Evolutionary conservation across 306 rosid genomes (phyloP), one percentile per base, ranked within the genome.

Genomic region (Acacia melanoxylon): DNA sequence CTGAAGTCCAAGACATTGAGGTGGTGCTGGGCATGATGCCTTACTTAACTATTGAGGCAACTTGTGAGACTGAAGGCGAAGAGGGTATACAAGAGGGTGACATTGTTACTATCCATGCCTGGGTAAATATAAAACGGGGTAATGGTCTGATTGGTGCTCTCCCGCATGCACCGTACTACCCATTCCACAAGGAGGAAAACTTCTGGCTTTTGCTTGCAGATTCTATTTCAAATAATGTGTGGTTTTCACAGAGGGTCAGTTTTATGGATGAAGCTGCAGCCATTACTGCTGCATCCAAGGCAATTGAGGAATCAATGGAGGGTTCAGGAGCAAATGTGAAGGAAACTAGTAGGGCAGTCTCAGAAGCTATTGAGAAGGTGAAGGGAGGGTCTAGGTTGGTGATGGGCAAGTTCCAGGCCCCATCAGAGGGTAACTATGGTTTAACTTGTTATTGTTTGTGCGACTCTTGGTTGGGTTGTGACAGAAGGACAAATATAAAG

Each of bases 1-100:
- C 86, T 37, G 91, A 92, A 83, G 90, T 96, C 54, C 90, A 92
- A 79, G 99, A 96, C 84, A 86, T 96, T 88, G 99, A 96, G 80
- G 63, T 74, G 81, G 94, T 93, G 49, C 86, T 93, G 72, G 94
- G 84, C 82, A 92, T 89, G 88, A 92, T 96, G 97, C 98, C 99
- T 56, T 89, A 93, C 40, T 76, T 96, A 85, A 88, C 97, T 79
- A 78, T 89, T 33, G 93, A 91, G 2, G 88, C 87, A 61, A 83
- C 89, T 52, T 92, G 97, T 73, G 97, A 93, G 92, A 96, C 98
- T 41, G 99, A 96, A 88, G 99, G 99, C 6, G 97, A 96, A 91
- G 97, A 94, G 87, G 97, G 97, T 72, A 83, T 94, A 33, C 98
- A 96, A 85, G 98, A 93, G 89, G 97, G 98, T 41, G 99, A 96